A percentile compares a stretch with the other conserved stretches of the same genome.
Evolutionary conservation across 225 moss, liverwort and hornwort species (phyloP).

Genomic region (Straminergon stramineum): DNA sequence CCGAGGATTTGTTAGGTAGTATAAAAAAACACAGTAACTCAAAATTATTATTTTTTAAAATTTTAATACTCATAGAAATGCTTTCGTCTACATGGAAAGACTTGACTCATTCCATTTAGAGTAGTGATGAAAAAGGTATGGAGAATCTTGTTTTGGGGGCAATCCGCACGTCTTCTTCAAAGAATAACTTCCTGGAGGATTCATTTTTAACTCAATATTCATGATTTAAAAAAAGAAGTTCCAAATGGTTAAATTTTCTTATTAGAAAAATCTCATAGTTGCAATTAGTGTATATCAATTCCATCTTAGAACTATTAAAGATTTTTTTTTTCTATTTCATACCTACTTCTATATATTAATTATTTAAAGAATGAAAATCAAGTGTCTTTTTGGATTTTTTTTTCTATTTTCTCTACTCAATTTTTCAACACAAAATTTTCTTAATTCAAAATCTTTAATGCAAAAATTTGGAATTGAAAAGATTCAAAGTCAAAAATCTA

Average conservation of each 20-base stretch:
- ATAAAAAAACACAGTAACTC: not conserved
- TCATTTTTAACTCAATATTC: not conserved
- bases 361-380: not conserved
- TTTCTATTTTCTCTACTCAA: not conserved
- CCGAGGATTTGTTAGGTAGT: accelerated
- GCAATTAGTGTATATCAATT: not conserved
- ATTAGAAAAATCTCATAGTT: not conserved
- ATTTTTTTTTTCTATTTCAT: not conserved
- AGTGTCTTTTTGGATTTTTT: not conserved
- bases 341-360: not conserved
- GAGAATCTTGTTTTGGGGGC: not conserved
- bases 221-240: not conserved
- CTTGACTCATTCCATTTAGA: not conserved
- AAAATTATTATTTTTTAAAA: not conserved
- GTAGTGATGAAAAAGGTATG: not conserved
- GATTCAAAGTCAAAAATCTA: no score
- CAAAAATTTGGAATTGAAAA: no score
- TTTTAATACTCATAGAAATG: not conserved
- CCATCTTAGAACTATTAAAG: not conserved
- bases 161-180: accelerated
- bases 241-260: accelerated
- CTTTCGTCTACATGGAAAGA: not conserved
- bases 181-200: not conserved
- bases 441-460: no score
- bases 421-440: no score